These are phyloP conservation scores for Silene latifolia DNA, from an alignment of 148 eudicot genomes.

Conservation along the genomic window DNA sequence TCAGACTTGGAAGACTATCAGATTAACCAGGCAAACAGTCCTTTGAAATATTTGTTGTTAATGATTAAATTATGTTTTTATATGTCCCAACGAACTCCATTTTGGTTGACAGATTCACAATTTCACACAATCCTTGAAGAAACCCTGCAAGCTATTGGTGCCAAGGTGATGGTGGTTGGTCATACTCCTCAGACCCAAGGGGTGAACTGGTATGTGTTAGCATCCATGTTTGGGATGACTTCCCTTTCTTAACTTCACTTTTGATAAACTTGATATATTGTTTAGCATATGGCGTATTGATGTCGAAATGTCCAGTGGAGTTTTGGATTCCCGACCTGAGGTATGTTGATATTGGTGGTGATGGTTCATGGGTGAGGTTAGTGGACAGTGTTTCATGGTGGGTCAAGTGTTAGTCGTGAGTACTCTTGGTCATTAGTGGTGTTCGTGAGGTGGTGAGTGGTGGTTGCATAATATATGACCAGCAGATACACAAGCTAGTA, in stretches of 20 bases:
- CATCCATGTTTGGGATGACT: neutral
- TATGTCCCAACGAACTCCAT: too few relatives aligned
- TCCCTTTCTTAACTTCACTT: too few relatives aligned
- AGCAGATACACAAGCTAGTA: too few relatives aligned
- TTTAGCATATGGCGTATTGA: conserved; percentile 89
- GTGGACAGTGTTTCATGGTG: too few relatives aligned
- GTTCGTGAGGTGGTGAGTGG: too few relatives aligned
- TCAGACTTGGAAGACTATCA: conserved; percentile 59
- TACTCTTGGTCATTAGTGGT: too few relatives aligned
- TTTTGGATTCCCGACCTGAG: conserved; percentile 90
- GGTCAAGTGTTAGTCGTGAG: too few relatives aligned
- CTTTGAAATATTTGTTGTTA: neutral
- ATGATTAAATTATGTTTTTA: neutral
- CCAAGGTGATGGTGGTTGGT: conserved; percentile 94
- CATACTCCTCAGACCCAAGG: conserved; percentile 91
- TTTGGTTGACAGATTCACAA: conserved; percentile 43
- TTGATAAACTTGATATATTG: neutral
- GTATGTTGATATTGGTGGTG: too few relatives aligned
- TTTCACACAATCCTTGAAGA: conserved; percentile 60
- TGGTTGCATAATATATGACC: too few relatives aligned
- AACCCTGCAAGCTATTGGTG: conserved; percentile 73
- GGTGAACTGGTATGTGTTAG: conserved; percentile 66
- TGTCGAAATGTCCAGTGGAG: conserved; percentile 98
- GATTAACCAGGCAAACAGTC: conserved; percentile 48
- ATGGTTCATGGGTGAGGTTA: too few relatives aligned